Conservation (phyloP, 805 yeast species). For the Yarrowia bubula region DNA sequence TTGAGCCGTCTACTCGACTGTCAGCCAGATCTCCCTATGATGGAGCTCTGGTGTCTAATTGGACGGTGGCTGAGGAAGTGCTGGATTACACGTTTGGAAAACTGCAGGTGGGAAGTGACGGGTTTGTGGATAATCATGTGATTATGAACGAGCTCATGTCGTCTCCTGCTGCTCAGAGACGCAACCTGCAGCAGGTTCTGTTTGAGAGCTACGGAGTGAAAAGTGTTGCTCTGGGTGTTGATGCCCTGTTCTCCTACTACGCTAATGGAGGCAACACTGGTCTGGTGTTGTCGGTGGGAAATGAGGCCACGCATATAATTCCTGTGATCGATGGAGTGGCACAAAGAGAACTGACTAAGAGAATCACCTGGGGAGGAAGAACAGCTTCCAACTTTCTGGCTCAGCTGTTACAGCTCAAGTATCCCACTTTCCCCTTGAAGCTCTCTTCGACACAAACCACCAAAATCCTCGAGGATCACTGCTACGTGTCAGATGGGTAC, state of each 20-base stretch:
- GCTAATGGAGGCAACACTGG: constrained; percentile 56
- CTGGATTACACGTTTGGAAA: constrained; percentile 82
- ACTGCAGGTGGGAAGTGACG: constrained; percentile 58
- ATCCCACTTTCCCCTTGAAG: constrained; percentile 86
- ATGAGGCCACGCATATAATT: constrained; percentile 76
- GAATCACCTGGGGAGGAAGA: constrained; percentile 91
- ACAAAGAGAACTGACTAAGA: constrained; percentile 60
- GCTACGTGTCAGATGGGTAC: constrained; percentile 73
- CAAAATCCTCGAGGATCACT: constrained; percentile 66
- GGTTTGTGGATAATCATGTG: constrained; percentile 70
- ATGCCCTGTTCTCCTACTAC: constrained; percentile 72
- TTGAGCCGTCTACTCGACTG: constrained; percentile 67
- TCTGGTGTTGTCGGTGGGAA: constrained; percentile 77
- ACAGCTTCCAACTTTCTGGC: constrained; percentile 64
- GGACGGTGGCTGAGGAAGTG: constrained; percentile 85
- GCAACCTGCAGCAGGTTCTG: constrained; percentile 71
- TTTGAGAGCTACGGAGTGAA: constrained; percentile 83
- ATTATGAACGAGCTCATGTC: constrained; percentile 78
- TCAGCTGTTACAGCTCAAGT: constrained; percentile 58
- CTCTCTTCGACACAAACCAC: constrained; percentile 63
- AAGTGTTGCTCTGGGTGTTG: constrained; percentile 75
- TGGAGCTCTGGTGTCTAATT: constrained; percentile 80
- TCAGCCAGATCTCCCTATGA: constrained; percentile 80
- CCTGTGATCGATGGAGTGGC: constrained; percentile 79
- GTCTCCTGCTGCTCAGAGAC: constrained; percentile 66